Percentiles rank a stretch among this genome's conserved stretches.
phyloP scores from a whole-genome alignment of 169 alveolate genomes.

The Cryptosporidium ryanae region DNA sequence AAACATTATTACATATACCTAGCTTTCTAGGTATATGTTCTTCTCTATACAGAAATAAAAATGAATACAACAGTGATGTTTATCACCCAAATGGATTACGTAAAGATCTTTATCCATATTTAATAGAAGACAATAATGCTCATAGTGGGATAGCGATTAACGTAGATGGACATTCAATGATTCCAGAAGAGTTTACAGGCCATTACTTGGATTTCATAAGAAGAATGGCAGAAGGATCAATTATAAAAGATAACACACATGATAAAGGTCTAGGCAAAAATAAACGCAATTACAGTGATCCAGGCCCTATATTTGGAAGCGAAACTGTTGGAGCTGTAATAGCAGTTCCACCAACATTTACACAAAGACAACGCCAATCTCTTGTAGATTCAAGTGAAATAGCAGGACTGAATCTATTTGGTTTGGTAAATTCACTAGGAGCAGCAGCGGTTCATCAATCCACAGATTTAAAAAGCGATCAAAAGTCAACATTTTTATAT shows the following conservation, averaged over 20 bases:
- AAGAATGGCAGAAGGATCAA: slow-evolving; percentile 76
- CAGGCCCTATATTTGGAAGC: slow-evolving; percentile 76
- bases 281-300: slow-evolving; percentile 1
- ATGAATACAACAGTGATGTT: slow-evolving; percentile 45
- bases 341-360: slow-evolving; percentile 80
- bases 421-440: slow-evolving; percentile 77
- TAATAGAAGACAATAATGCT: slow-evolving; percentile 19
- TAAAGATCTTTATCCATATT: slow-evolving; percentile 57
- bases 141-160: slow-evolving; percentile 20
- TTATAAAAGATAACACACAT: not conserved
- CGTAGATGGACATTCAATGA: slow-evolving; percentile 54
- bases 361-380: slow-evolving; percentile 73
- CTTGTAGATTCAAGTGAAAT: slow-evolving; percentile 79
- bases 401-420: slow-evolving; percentile 78
- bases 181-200: slow-evolving; percentile 77
- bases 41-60: slow-evolving; percentile 25
- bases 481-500: slow-evolving; percentile 43
- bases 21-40: slow-evolving; percentile 78
- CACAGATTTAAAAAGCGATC: slow-evolving; percentile 74
- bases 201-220: slow-evolving; percentile 78
- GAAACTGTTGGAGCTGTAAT: slow-evolving; percentile 80
- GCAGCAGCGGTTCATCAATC: slow-evolving; percentile 82
- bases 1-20: slow-evolving; percentile 74
- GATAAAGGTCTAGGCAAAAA: not conserved
- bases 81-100: slow-evolving; percentile 43